Base-by-base conservation (phyloP, 2,329 filamentous ascomycete genomes). In the Ophiostoma sp. region DNA sequence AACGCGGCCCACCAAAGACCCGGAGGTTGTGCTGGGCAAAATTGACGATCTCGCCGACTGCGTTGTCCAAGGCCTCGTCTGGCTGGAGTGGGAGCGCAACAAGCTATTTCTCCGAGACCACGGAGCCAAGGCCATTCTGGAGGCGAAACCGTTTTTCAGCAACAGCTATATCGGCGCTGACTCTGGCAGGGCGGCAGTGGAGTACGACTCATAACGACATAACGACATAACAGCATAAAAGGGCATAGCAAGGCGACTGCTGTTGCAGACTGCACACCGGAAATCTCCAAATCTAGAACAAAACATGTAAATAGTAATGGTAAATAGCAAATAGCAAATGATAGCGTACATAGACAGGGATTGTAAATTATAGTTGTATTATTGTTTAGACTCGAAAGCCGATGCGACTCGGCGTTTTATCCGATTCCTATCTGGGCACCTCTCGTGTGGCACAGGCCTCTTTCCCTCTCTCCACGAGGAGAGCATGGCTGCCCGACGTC, bases 31-130 rank as follows among this genome's bases (percentile, higher is more conserved):
- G 5, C 70, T 77, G 67, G 77, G 73, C n/a, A 95, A 95, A 78
- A 78, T 94, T 69, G 92, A 96, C 78, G 92, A 96, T 80, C 79
- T 96, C 67, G 90, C 92, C 0, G 92, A 96, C 80, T 91, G 89
- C 76, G 80, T 95, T 35, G 77, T 95, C 69, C 92, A 96, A 78
- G 92, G 88, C 1, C 83, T 92, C 71, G 89, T 91, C 2, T 94
- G 90, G 88, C 78, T 92, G 52, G 83, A 88, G 72, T 96, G 92
- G 92, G 87, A 93, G 76, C 80, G 83, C 74, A 90, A 90, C 74
- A 80, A 79, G 72, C 76, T 76, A 35, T 73, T 73, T 15, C 74
- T 82, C 1, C 70, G 77, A 3, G 72, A 74, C 15, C 68, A 77
- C 39, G 78, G 79, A 15, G 76, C 77, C 36, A 75, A 79, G 54